Evolutionary conservation across 2,329 filamentous ascomycete genomes (phyloP).

Genomic region (Colletotrichum sp.): DNA sequence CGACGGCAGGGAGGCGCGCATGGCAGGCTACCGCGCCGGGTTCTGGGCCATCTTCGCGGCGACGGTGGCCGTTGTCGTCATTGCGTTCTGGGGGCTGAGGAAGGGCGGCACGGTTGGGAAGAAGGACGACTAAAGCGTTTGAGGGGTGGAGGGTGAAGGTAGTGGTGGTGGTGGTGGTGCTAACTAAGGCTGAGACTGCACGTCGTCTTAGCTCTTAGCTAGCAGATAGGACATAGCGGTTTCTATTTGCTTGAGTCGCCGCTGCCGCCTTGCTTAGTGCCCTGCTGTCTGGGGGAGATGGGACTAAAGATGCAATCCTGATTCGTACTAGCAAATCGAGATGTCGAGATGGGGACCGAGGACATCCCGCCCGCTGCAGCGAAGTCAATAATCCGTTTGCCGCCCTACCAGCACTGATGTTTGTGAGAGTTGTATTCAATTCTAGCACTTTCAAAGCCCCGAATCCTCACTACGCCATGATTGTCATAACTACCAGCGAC

Average conservation of each 20-base stretch:
- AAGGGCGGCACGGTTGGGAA: constrained; percentile 54
- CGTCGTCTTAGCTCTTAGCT: neutral
- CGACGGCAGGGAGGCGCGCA: constrained; percentile 37
- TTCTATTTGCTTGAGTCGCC: neutral
- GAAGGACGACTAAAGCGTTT: constrained; percentile 34
- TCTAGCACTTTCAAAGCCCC: neutral
- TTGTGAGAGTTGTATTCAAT: neutral
- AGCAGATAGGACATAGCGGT: neutral
- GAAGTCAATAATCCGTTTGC: neutral
- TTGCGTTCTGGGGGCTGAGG: constrained; percentile 47
- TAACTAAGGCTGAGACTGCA: neutral
- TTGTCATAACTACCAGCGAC: neutral
- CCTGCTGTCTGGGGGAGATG: neutral
- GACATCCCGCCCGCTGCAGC: neutral
- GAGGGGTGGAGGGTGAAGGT: neutral
- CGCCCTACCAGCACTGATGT: too few relatives aligned
- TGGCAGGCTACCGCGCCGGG: constrained; percentile 55
- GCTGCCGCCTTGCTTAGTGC: neutral
- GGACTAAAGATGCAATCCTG: neutral
- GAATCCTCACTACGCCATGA: neutral
- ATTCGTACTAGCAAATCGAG: neutral
- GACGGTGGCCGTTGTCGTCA: constrained; percentile 40
- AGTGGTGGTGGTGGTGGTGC: neutral
- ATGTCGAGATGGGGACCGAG: neutral
- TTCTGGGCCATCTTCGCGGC: constrained; percentile 59